These are phyloP conservation scores for Eutreptiella sp. DNA, from an alignment of 208 protist genomes.

Conservation along the genomic window DNA sequence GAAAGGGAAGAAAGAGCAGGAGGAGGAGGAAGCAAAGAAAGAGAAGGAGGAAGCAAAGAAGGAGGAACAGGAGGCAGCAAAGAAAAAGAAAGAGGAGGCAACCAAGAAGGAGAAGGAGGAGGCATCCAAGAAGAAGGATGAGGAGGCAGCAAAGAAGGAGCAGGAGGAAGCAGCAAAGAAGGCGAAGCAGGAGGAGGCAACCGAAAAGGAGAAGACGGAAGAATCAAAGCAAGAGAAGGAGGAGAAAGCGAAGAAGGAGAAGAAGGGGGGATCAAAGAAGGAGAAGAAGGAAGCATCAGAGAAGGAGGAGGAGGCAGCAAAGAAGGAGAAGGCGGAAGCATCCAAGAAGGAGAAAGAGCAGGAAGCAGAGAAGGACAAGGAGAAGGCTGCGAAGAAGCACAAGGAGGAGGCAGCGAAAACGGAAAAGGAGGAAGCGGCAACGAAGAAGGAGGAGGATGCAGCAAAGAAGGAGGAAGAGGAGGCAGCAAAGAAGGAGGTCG, in stretches of 20 bases:
- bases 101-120: neutral
- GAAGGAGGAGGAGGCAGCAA: neutral
- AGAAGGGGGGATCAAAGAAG: neutral
- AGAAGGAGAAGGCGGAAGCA: neutral
- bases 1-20: neutral
- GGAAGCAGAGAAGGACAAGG: neutral
- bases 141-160: neutral
- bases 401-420: neutral
- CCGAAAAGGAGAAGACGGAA: neutral
- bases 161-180: neutral
- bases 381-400: neutral
- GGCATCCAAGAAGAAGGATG: neutral
- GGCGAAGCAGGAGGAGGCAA: neutral
- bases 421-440: neutral
- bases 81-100: neutral
- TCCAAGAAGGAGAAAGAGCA: neutral
- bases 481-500: too few relatives aligned
- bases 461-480: too few relatives aligned
- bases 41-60: constrained; percentile 8
- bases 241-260: neutral
- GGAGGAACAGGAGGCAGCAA: neutral
- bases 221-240: neutral
- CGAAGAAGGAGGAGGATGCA: too few relatives aligned
- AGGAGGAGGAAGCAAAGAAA: neutral
- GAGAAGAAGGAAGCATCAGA: neutral